phyloP scores from a whole-genome alignment of 805 yeast species.

The Suhomyces tanzawaensis region DNA sequence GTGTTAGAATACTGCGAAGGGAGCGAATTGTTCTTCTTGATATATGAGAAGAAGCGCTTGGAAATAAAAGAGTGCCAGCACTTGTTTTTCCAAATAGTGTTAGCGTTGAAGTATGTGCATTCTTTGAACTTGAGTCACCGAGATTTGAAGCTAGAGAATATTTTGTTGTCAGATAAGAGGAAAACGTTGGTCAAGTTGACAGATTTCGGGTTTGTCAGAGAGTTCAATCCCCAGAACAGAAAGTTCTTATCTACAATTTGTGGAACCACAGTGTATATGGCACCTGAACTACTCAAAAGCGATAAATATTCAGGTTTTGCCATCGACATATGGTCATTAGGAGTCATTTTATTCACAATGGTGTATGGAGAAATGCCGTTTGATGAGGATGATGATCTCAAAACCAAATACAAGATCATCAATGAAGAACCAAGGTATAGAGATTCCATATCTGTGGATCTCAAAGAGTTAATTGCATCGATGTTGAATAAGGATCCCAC shows the following conservation, averaged over 20 bases:
- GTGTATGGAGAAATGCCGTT: conserved; percentile 88
- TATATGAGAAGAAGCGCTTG: conserved; percentile 51
- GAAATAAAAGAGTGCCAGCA: conserved; percentile 49
- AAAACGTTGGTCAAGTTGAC: conserved; percentile 68
- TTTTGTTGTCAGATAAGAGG: conserved; percentile 52
- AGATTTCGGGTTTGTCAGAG: conserved; percentile 94
- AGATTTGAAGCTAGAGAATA: conserved; percentile 81
- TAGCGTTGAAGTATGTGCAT: conserved; percentile 73
- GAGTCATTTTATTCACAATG: conserved; percentile 83
- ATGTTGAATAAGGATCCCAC: conserved; percentile 67
- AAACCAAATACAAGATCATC: conserved; percentile 58
- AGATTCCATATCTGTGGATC: conserved; percentile 47
- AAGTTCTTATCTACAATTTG: conserved; percentile 75
- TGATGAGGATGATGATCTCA: conserved; percentile 74
- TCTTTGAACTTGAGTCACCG: conserved; percentile 76
- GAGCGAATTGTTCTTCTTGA: conserved; percentile 68
- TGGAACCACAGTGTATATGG: conserved; percentile 96
- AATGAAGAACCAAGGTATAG: conserved; percentile 61
- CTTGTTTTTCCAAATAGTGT: conserved; percentile 62
- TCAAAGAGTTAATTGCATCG: conserved; percentile 47
- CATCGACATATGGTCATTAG: conserved; percentile 89
- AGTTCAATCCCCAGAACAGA: conserved; percentile 45
- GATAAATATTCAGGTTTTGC: conserved; percentile 75
- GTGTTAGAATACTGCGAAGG: conserved; percentile 89
- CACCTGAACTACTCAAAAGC: conserved; percentile 79